phyloP scores from a whole-genome alignment of 2,329 filamentous ascomycete species.

The Fragosphaeria purpurea region DNA sequence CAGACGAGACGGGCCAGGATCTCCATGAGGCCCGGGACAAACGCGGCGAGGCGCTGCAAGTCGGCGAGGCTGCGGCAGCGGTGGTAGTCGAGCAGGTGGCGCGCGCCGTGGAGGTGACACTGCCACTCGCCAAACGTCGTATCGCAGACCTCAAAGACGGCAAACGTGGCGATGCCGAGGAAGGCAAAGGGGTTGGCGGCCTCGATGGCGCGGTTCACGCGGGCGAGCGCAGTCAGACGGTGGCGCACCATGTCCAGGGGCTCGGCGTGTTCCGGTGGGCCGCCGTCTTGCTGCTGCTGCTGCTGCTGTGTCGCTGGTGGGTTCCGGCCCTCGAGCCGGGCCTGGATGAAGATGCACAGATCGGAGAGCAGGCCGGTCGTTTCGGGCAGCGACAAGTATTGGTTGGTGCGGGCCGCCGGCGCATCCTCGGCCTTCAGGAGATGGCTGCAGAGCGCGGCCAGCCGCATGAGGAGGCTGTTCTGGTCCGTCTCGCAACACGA shows the following conservation, averaged over 20 bases:
- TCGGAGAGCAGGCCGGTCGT: conserved; percentile 8
- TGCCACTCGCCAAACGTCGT: conserved; percentile 29
- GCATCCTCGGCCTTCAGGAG: conserved; percentile 8
- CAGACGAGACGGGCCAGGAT: conserved; percentile 30
- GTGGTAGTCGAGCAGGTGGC: conserved; percentile 29
- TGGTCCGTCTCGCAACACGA: conserved; percentile 10
- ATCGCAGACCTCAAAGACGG: conserved; percentile 33
- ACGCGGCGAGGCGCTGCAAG: conserved; percentile 22
- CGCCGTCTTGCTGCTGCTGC: not conserved
- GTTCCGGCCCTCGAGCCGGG: conserved; percentile 9
- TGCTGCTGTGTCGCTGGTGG: not conserved
- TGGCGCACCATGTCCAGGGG: conserved; percentile 11
- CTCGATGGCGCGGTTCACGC: conserved; percentile 27
- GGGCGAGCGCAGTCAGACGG: conserved; percentile 23
- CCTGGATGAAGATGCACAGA: conserved; percentile 12
- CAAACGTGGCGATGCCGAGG: conserved; percentile 33
- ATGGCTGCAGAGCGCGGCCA: conserved; percentile 12
- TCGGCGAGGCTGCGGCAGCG: conserved; percentile 22
- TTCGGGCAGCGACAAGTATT: conserved; percentile 8
- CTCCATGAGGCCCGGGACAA: conserved; percentile 26
- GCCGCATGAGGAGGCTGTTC: conserved; percentile 11
- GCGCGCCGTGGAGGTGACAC: conserved; percentile 29
- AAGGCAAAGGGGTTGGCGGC: conserved; percentile 31
- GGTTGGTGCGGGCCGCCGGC: not conserved
- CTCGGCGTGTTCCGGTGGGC: conserved; percentile 7